Conservation (phyloP, 495 filamentous ascomycete genomes). For the Talaromyces stipitatus region DNA sequence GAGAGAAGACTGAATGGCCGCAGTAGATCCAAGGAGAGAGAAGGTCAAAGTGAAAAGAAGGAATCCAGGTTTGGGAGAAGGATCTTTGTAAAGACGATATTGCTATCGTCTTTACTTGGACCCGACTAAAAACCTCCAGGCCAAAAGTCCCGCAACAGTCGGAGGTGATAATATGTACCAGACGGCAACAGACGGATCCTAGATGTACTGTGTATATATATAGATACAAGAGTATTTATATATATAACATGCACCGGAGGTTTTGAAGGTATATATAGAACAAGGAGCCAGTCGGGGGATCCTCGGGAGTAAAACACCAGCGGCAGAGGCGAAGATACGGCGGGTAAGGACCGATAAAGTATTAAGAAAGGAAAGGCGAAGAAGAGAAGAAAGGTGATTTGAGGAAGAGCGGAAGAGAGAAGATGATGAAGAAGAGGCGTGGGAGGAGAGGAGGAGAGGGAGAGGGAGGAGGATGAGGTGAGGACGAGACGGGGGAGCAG, state of each 20-base stretch:
- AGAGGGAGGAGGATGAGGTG: conserved; percentile 15
- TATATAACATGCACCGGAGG: neutral
- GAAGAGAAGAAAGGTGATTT: conserved; percentile 10
- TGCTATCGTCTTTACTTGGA: conserved; percentile 6
- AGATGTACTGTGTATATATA: neutral
- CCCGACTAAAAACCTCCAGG: neutral
- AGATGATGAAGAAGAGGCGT: conserved; percentile 7
- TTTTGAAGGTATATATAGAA: neutral
- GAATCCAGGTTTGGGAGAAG: conserved; percentile 1
- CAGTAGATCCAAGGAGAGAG: conserved; percentile 2
- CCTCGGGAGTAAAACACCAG: neutral
- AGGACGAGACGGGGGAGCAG: conserved; percentile 2
- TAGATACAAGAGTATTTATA: neutral
- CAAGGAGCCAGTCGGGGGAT: neutral
- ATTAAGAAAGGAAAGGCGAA: conserved; percentile 9
- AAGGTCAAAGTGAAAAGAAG: conserved; percentile 1
- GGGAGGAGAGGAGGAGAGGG: conserved; percentile 6
- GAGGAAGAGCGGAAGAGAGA: conserved; percentile 6
- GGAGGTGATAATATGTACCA: neutral
- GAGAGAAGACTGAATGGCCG: neutral
- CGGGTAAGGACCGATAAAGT: conserved; percentile 1
- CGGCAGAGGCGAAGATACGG: neutral
- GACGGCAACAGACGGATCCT: neutral
- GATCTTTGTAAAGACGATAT: conserved; percentile 8
- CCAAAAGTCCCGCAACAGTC: neutral